phyloP scores from a whole-genome alignment of 2,329 filamentous ascomycete genomes.

The Penicillium paneum region DNA sequence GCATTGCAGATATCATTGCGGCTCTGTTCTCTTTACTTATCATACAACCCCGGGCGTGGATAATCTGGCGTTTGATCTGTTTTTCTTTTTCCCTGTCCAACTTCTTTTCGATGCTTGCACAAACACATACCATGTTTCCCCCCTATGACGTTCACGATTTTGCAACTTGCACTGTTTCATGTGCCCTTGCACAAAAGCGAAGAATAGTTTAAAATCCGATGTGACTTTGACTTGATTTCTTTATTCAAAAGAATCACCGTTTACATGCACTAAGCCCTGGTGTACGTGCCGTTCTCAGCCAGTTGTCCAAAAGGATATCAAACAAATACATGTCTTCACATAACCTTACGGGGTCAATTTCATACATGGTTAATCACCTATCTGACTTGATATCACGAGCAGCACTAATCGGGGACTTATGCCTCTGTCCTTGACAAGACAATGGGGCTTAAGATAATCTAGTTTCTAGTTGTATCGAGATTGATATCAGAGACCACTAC shows the following conservation, averaged over 20 bases:
- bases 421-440: neutral
- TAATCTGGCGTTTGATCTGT: slow-evolving; percentile 28
- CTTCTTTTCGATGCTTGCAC: slow-evolving; percentile 7
- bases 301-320: neutral
- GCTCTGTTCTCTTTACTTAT: neutral
- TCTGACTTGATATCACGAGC: neutral
- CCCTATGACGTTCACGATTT: slow-evolving; percentile 15
- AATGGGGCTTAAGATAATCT: neutral
- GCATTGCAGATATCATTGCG: neutral
- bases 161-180: slow-evolving; percentile 11
- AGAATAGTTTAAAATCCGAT: slow-evolving; percentile 10
- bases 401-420: neutral
- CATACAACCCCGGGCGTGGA: slow-evolving; percentile 29
- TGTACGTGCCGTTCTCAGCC: neutral
- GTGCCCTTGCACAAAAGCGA: slow-evolving; percentile 14
- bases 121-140: slow-evolving; percentile 12
- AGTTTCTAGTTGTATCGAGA: neutral
- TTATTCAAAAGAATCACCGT: too few relatives aligned
- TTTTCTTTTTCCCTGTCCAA: neutral
- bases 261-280: neutral
- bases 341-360: neutral
- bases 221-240: neutral
- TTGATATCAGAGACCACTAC: neutral
- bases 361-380: too few relatives aligned
- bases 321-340: neutral